Base-by-base conservation (phyloP, 495 filamentous ascomycete species). In the Trichoderma reesei region DNA sequence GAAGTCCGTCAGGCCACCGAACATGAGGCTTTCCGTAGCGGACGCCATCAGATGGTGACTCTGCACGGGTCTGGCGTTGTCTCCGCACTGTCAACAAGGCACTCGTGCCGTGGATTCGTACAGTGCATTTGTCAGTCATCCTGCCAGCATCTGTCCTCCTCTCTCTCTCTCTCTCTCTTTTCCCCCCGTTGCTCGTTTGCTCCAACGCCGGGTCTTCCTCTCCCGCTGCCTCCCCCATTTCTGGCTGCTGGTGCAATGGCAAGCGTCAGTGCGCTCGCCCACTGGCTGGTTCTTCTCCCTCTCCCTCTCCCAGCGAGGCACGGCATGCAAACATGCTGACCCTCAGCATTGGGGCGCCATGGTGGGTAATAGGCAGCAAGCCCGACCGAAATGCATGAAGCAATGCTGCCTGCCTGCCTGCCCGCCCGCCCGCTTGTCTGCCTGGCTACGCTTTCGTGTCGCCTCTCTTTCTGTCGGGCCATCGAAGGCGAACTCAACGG, bases 341-440 rank as follows among this genome's bases (percentile, higher is more conserved):
- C 51, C 51, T 56, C 26, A 48, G 26, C 26, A 26, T 18, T 18
- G 13, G 51, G 51, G 20, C 51, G 51, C 14, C 26, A 26, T 56
- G 51, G 51, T 56, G 51, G 51, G 26, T 56, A 56, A 26, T 56
- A 56, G 51, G 51, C 51, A 56, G 51, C 51, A 56, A 56, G 26
- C 51, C 51, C 33, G 51, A 56, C 51, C 26, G 51, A 56, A 56
- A 56, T 56, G 51, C 48, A 56, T 56, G 48, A 56, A 56, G 48
- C 51, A 56, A 56, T 56, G 51, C 51, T 56, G 51, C 51, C 51
- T 56, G 51, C 26, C 51, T 34, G 51, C 51, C 48, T 54, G 48
- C 18, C 51, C 34, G 51, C 51, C 51, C 3, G 14, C 44, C 44
- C 20, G 44, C 44, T 26, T 26, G 26, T 26, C 26, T 26, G 26